Conservation (phyloP, 1,139 yeast genomes). For the Candida mesenterica region DNA sequence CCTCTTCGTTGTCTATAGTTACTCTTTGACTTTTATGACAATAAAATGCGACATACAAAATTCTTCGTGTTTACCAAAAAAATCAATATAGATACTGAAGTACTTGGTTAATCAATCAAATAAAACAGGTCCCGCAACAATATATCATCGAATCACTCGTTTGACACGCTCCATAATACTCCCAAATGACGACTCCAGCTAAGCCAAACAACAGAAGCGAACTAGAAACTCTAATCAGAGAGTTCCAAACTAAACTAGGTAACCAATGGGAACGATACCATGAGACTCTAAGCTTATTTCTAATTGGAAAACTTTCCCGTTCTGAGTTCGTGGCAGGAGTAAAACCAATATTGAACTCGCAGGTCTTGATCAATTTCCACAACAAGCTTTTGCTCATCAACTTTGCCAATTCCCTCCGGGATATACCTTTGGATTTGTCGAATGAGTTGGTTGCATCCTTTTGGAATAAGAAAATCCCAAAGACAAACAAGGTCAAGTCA, state of each 20-base stretch:
- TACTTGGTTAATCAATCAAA: no score
- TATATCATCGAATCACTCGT: no score
- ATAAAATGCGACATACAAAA: no score
- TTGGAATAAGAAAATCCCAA: slow-evolving; percentile 47
- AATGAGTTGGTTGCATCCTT: slow-evolving; percentile 53
- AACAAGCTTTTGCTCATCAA: slow-evolving; percentile 79
- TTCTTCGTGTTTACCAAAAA: no score
- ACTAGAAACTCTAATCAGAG: slow-evolving; percentile 68
- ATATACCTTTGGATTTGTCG: slow-evolving; percentile 48
- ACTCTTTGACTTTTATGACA: no score
- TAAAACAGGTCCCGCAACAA: no score
- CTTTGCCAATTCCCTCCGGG: slow-evolving; percentile 80
- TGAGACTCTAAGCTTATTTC: slow-evolving; percentile 68
- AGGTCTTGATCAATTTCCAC: slow-evolving; percentile 53
- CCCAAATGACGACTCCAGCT: slow-evolving; percentile 7
- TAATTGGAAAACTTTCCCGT: slow-evolving; percentile 78
- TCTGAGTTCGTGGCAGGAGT: slow-evolving; percentile 63
- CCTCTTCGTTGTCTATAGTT: no score
- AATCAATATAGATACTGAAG: no score
- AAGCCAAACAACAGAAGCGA: slow-evolving; percentile 54
- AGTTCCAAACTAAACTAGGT: slow-evolving; percentile 71
- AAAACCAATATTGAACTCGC: slow-evolving; percentile 52
- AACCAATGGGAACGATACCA: slow-evolving; percentile 85
- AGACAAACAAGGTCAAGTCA: slow-evolving; percentile 48
- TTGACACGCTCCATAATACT: no score